Evolutionary conservation across 371 early-diverging fungal species (phyloP).

Genomic region (Syncephalastrum contaminatum): DNA sequence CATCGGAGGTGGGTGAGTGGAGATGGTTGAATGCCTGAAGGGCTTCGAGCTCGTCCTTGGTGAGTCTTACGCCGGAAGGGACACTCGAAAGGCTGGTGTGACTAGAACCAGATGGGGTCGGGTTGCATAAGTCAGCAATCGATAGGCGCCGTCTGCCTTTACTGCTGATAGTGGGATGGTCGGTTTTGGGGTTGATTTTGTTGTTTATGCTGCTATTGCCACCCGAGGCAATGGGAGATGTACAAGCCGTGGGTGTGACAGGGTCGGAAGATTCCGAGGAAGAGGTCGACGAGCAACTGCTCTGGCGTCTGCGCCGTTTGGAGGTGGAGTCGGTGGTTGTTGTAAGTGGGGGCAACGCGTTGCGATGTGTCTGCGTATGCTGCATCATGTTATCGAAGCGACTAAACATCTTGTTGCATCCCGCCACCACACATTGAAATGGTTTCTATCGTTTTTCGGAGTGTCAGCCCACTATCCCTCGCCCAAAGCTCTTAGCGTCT

Average conservation of each 20-base stretch:
- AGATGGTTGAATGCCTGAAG: constrained; percentile 42
- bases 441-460: constrained; percentile 37
- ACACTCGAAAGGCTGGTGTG: too few species aligned
- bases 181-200: constrained; percentile 10
- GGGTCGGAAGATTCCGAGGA: constrained; percentile 4
- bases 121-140: constrained; percentile 37
- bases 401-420: constrained; percentile 55
- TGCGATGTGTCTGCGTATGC: constrained; percentile 59
- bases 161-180: background rate
- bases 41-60: constrained; percentile 46
- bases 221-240: background rate
- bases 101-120: background rate
- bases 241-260: background rate
- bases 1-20: constrained; percentile 24
- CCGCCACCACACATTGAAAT: constrained; percentile 53
- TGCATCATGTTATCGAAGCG: constrained; percentile 69
- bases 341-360: constrained; percentile 3
- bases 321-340: constrained; percentile 3
- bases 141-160: constrained; percentile 25
- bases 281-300: constrained; percentile 6
- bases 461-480: background rate
- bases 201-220: background rate
- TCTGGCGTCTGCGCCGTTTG: constrained; percentile 9
- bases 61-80: constrained; percentile 19
- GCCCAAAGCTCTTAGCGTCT: background rate